Evolutionary conservation across 352 stramenopile genomes (phyloP), one percentile per base, ranked within the genome.

Genomic region (Phytopythium kandeliae): DNA sequence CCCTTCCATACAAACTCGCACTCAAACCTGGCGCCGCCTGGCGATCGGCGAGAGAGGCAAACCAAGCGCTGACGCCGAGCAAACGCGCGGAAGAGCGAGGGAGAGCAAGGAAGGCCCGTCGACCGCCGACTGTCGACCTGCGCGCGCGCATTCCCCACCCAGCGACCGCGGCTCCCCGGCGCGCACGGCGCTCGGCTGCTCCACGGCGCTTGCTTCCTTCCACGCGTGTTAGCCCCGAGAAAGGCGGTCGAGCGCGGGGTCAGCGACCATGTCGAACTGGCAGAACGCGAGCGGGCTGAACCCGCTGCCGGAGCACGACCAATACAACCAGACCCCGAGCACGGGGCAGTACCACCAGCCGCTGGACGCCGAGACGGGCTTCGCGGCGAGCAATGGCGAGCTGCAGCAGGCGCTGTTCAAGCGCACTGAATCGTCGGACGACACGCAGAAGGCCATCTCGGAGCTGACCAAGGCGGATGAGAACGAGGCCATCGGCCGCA

Each of bases 381-480:
- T 61, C 1, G 52, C 59, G 12, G 58, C 62, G 7, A 57, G 54
- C 12, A 54, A 60, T 1, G 55, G 62, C 43, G 67, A 66, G 42
- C 64, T 63, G 48, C 46, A 66, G 38, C 52, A 71, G 22, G 62
- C 62, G 2, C 57, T 52, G 19, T 52, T 52, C 46, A 52, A 52
- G 46, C 46, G 46, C 46, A 25, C 19, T 33, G 46, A 67, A 42
- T 43, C 54, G 31, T 63, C 57, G 0, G 69, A 73, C 57, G 64
- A 83, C 52, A 64, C 69, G 41, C 76, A 89, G 59, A 75, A 69
- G 25, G 67, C 70, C 47, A 85, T 89, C 60, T 70, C 70, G 38
- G 78, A 86, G 63, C 65, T 89, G 22, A 88, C 77, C 21, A 88
- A 88, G 54, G 60, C 48, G 44, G 68, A 75, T 44, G 55, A 69